phyloP scores from a whole-genome alignment of 345 rosid genomes.

The Atalantia buxifolia region DNA sequence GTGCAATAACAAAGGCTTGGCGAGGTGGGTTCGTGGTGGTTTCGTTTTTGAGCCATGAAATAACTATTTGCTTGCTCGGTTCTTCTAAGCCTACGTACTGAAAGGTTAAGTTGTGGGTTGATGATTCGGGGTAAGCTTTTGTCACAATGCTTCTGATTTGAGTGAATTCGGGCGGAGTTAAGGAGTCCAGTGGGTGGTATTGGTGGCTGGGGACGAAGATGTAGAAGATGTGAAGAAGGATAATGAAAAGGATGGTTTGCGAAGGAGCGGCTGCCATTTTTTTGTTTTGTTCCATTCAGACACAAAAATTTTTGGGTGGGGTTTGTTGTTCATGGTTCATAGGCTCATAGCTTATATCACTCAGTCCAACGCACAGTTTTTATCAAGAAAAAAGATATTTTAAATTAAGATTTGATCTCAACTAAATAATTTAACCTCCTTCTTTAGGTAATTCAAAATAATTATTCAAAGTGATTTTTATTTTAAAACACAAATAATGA shows the following conservation, averaged over 20 bases:
- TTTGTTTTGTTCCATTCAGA: background rate
- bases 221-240: slow-evolving; percentile 7
- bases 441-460: too few species aligned
- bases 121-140: background rate
- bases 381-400: too few species aligned
- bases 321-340: too few species aligned
- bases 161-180: slow-evolving; percentile 26
- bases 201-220: slow-evolving; percentile 8
- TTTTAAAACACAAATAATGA: too few species aligned
- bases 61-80: slow-evolving; percentile 24
- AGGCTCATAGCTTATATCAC: too few species aligned
- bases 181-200: slow-evolving; percentile 28
- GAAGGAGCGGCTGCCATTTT: slow-evolving; percentile 9
- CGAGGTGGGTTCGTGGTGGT: slow-evolving; percentile 27
- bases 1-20: slow-evolving; percentile 33
- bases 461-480: too few species aligned
- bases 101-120: slow-evolving; percentile 21
- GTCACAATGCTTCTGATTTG: slow-evolving; percentile 14
- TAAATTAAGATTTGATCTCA: too few species aligned
- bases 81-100: slow-evolving; percentile 39
- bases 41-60: slow-evolving; percentile 26
- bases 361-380: too few species aligned
- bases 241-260: background rate
- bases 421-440: too few species aligned
- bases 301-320: background rate